Percentiles rank a stretch among this genome's conserved stretches.
phyloP scores from a whole-genome alignment of 129 eudicot genomes.

The Deinandra increscens region DNA sequence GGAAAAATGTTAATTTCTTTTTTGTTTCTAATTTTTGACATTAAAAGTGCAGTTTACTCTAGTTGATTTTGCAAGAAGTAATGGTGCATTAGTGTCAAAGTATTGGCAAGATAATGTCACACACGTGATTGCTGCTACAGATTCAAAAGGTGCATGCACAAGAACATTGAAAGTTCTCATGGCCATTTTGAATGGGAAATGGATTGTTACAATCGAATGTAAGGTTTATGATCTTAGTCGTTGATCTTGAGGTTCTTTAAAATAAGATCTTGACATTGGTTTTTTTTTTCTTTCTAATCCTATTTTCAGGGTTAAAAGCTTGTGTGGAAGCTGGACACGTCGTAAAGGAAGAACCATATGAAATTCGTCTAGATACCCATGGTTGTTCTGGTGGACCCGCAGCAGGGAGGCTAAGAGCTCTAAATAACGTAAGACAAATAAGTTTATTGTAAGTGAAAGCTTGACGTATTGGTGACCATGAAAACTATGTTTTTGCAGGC shows the following conservation, averaged over 20 bases:
- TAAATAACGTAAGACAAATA: conserved; percentile 43
- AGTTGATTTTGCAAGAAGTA: conserved; percentile 60
- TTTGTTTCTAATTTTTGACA: not conserved
- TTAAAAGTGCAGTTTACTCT: conserved; percentile 46
- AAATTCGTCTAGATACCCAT: conserved; percentile 65
- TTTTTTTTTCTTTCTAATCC: not conserved
- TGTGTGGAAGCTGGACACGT: conserved; percentile 46
- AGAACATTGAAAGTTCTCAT: conserved; percentile 85
- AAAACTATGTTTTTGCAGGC: conserved; percentile 40
- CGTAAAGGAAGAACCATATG: conserved; percentile 69
- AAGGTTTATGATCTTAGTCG: conserved; percentile 29
- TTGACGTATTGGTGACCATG: not conserved
- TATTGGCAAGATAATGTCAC: conserved; percentile 71
- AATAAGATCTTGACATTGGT: not conserved
- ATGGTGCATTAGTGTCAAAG: conserved; percentile 60
- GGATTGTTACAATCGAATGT: conserved; percentile 79
- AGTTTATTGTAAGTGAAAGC: not conserved
- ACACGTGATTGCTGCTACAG: conserved; percentile 80
- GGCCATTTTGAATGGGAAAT: conserved; percentile 85
- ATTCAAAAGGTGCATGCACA: conserved; percentile 78
- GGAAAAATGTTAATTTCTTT: not conserved
- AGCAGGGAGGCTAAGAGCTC: conserved; percentile 62
- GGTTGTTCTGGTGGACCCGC: conserved; percentile 74
- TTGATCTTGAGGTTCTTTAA: not conserved
- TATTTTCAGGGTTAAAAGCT: conserved; percentile 64